Evolutionary conservation across 176 grass and related monocot species (phyloP).

Genomic region (Ensete glaucum): DNA sequence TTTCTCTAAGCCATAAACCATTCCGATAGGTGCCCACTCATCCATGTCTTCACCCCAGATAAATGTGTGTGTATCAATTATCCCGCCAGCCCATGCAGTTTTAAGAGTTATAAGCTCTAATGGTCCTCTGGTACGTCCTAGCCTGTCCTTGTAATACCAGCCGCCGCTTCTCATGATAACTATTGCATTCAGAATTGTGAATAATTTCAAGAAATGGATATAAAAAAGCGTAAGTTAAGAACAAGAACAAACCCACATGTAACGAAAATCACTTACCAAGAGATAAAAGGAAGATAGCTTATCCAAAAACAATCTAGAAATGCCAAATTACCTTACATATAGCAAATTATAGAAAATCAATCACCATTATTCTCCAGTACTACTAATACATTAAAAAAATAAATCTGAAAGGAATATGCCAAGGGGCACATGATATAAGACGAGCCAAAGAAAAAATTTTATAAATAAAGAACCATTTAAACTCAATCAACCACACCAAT

Average conservation of each 20-base stretch:
- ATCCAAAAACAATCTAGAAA: background rate
- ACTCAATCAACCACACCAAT: background rate
- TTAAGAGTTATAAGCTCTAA: slow-evolving; percentile 33
- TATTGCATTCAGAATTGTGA: slow-evolving; percentile 2
- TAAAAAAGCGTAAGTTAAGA: background rate
- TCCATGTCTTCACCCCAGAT: slow-evolving; percentile 36
- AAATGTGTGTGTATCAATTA: slow-evolving; percentile 35
- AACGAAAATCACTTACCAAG: background rate
- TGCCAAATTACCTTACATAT: background rate
- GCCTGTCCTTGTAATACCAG: slow-evolving; percentile 35
- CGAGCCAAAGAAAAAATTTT: background rate
- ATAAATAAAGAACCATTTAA: background rate
- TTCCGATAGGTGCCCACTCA: slow-evolving; percentile 33
- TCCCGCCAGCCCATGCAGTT: slow-evolving; percentile 32
- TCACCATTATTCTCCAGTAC: background rate
- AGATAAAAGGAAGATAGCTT: background rate
- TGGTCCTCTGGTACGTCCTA: slow-evolving; percentile 31
- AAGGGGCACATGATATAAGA: background rate
- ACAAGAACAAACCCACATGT: background rate
- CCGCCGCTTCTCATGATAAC: slow-evolving; percentile 39
- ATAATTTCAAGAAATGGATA: background rate
- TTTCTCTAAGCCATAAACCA: slow-evolving; percentile 34
- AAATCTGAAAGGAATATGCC: background rate
- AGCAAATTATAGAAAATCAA: background rate
- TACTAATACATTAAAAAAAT: background rate